Conservation (phyloP, 1,284 basidiomycete species). For the Butyriboletus appendiculatus region DNA sequence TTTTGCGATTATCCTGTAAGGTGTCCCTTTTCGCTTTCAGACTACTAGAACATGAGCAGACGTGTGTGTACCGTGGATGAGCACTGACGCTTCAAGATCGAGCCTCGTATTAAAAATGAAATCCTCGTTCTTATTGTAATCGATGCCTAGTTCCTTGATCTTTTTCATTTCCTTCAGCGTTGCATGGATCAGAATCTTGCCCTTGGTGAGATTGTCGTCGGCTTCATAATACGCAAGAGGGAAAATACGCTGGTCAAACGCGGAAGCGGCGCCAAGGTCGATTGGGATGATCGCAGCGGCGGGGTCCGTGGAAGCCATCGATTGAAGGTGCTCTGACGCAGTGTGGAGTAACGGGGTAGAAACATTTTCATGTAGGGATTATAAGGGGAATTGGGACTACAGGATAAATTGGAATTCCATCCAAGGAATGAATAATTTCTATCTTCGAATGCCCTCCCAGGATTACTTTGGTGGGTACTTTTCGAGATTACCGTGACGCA, state of each 20-base stretch:
- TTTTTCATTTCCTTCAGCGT: conserved; percentile 14
- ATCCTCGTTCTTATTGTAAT: not conserved
- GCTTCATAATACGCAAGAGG: conserved; percentile 9
- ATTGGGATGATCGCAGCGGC: conserved; percentile 4
- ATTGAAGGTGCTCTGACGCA: not conserved
- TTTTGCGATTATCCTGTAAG: conserved; percentile 1
- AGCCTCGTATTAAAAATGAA: conserved; percentile 9
- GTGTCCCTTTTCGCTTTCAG: not conserved
- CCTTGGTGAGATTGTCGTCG: conserved; percentile 3
- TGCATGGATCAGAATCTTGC: conserved; percentile 11
- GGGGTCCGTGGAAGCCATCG: conserved; percentile 2
- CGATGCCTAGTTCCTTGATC: conserved; percentile 1
- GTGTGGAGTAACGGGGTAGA: not conserved
- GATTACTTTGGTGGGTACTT: not conserved
- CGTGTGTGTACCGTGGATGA: not conserved
- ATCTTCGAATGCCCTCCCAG: conserved; percentile 6
- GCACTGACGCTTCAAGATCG: conserved; percentile 5
- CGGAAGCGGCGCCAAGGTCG: conserved; percentile 9
- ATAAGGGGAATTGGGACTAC: not conserved
- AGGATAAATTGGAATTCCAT: not conserved
- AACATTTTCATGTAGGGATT: not conserved
- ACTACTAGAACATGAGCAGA: conserved; percentile 4
- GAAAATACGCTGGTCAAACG: conserved; percentile 6
- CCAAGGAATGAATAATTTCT: conserved; percentile 5
- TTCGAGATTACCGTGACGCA: not conserved